Base-by-base conservation (phyloP, 352 stramenopile genomes). In the Pythium rhizo-oryzae region DNA sequence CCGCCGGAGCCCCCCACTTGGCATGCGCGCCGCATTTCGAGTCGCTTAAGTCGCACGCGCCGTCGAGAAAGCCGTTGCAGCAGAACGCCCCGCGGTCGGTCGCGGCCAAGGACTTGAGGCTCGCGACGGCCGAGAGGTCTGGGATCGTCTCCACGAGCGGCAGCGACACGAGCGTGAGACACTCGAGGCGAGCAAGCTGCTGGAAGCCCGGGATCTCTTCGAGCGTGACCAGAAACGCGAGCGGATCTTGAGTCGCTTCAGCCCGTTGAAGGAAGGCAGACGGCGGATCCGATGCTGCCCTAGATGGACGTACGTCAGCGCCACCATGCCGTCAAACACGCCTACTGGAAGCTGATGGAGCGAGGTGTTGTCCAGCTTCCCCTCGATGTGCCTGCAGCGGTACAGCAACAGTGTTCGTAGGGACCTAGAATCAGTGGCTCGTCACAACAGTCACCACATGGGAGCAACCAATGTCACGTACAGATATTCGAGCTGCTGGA, bases 61-160 rank as follows among this genome's bases (percentile, higher is more conserved):
- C 54, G 15, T 18, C 35, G n/a, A 50, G n/a, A 15, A 62, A 62
- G n/a, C 56, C 56, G 24, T 62, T 62, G 56, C 56, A 54, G 47
- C 47, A 54, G 47, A 54, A 54, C n/a, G 47, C 8, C 4, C 18
- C 47, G 21, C 47, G n/a, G 47, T 54, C 47, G 18, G 30, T 4
- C 7, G 5, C 21, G 19, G 8, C 30, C 18, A 54, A 30, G 6
- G 18, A 21, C 21, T 28, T 7, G 47, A 54, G 47, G 8, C 13
- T 16, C 15, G 47, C 5, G 4, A 30, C 12, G 13, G 12, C n/a
- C 6, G 18, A 16, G 21, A 54, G n/a, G 12, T 28, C 47, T 33
- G 47, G 47, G 15, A 54, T 13, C 4, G 47, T 54, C 25, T 24
- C 12, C 5, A 54, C 13, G 47, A 16, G 47, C 5, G n/a, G 12